These are phyloP conservation scores for Solioccasus polychromus DNA, from an alignment of 768 basidiomycete species.

Conservation along the genomic window DNA sequence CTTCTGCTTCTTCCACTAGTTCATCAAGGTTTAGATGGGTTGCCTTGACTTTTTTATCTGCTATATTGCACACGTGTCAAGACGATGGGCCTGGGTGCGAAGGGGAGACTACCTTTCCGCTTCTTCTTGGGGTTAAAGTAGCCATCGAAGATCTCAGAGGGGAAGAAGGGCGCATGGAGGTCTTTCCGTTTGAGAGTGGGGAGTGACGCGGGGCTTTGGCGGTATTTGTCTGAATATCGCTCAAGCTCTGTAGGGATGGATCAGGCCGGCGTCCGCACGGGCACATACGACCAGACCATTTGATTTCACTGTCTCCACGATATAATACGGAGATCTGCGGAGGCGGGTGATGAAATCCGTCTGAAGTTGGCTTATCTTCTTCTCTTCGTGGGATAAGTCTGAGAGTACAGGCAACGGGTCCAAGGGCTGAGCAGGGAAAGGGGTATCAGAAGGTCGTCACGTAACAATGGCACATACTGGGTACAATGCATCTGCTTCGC, in stretches of 20 bases:
- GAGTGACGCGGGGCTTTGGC: conserved; percentile 54
- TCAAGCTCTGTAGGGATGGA: conserved; percentile 52
- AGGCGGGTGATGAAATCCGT: conserved; percentile 63
- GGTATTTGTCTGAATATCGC: conserved; percentile 83
- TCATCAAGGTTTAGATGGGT: conserved; percentile 63
- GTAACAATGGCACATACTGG: conserved; percentile 48
- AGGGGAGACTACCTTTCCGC: conserved; percentile 39
- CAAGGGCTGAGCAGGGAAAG: conserved; percentile 49
- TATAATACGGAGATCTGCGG: conserved; percentile 68
- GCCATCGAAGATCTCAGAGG: conserved; percentile 67
- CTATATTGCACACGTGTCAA: conserved; percentile 4
- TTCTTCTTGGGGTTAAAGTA: conserved; percentile 78
- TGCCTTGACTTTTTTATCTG: conserved; percentile 34
- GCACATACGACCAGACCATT: conserved; percentile 38
- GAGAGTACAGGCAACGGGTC: conserved; percentile 65
- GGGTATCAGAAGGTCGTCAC: conserved; percentile 17
- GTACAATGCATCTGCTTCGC: conserved; percentile 76
- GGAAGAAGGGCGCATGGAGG: conserved; percentile 75
- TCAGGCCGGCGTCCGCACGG: background rate
- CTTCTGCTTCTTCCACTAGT: conserved; percentile 62
- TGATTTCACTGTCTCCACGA: conserved; percentile 69
- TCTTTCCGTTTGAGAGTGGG: conserved; percentile 69
- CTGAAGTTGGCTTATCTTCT: conserved; percentile 62
- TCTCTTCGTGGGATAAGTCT: conserved; percentile 64
- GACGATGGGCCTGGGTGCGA: background rate